Evolutionary conservation across 305 asterid species (phyloP), one percentile per base, ranked within the genome.

Genomic region (Fraxinus sp.): DNA sequence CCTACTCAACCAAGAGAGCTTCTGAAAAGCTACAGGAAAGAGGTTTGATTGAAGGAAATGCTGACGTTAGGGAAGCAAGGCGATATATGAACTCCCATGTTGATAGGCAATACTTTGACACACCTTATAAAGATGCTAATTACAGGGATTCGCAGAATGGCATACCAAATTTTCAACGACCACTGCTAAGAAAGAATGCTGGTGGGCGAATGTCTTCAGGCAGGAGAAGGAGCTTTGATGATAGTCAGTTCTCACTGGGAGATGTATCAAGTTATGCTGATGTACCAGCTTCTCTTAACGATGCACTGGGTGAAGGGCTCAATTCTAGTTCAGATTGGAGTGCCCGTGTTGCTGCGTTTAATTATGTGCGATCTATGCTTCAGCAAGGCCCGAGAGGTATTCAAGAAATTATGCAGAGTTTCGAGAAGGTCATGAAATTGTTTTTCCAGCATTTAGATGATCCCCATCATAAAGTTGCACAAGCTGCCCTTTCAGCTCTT

Each of bases 391-490:
- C 97, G 33, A 91, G 97, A 84, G 98, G 99, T 84, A 82, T 94
- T 85, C 99, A 95, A 88, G 99, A 96, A 93, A 88, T 96, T 81
- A 85, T 88, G 80, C 99, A 92, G 89, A 92, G 97, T 86, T 96
- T 96, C 79, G 99, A 96, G 93, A 96, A 96, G 89, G 97, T 96
- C 87, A 96, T 96, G 98, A 96, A 96, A 89, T 88, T 96, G 79
- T 96, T 93, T 88, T 96, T 94, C 90, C 98, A 92, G 92, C 99
- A 96, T 89, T 91, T 96, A 93, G 99, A 94, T 88, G 99, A 96
- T 84, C 99, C 98, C 83, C 99, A 96, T 87, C 99, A 96, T 87
- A 96, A 96, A 88, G 99, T 96, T 81, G 99, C 99, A 44, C 99
- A 96, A 86, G 98, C 99, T 39, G 99, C 98, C 81, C 97, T 96